Evolutionary conservation across 1,139 yeast species (phyloP), one percentile per base, ranked within the genome.

Genomic region (Saccharomyces pastorianus): DNA sequence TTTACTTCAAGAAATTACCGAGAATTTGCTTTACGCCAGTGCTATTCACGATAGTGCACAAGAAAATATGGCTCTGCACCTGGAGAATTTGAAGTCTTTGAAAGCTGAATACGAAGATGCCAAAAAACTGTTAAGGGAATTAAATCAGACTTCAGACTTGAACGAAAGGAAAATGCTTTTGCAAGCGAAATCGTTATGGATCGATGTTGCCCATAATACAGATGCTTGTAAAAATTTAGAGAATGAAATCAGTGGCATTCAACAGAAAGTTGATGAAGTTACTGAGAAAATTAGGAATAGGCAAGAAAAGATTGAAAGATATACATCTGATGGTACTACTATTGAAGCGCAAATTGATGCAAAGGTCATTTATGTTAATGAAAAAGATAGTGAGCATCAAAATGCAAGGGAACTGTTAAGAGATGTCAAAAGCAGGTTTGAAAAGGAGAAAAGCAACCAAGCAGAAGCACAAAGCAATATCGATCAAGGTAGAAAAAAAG

Each of bases 101-200:
- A 60, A 65, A 50, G 60, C 62, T 61, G 64, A 72, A 64, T 63
- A 69, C 62, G 57, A 66, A 61, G 59, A 69, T 58, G 62, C 78
- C 9, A 64, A 71, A 56, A 68, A 64, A 48, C 55, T 74, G 28
- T 64, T 73, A 14, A 55, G 60, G 47, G 65, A 68, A 51, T 58
- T 69, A 32, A 62, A 64, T 47, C 64, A 65, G 48, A 65, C 72
- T 2, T 65, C 68, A 41, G 69, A 72, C 52, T 67, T 82, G 46
- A 73, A 81, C 56, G 69, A 72, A 48, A 73, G 73, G 56, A 74
- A 79, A 55, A 73, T 76, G 38, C 60, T 73, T 20, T 64, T 81
- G 14, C 79, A 80, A 56, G 93, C 88, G 5, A 85, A 84, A 61
- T 76, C 81, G n/a, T 72, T 78, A 56, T 85, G 91, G 90, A 74